Evolutionary conservation across 768 basidiomycete species (phyloP), one percentile per base, ranked within the genome.

Genomic region (Ramaria sp.): DNA sequence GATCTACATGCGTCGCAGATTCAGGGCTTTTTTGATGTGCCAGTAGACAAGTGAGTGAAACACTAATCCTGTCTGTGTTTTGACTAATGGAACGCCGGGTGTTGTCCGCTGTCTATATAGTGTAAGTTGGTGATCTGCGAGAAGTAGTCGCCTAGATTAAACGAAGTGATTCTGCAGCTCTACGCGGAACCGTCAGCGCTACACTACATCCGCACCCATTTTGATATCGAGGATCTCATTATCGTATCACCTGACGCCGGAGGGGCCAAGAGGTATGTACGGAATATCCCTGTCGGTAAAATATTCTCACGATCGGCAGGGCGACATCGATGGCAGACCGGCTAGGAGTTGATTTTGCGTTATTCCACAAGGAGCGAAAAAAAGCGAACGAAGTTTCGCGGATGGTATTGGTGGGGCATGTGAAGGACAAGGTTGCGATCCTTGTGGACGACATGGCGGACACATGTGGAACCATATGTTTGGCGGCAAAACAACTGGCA

Each of bases 291-390:
- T 47, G 16, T 43, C 24, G 27, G 49, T 56, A 13, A 28, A 3
- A 16, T 39, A 39, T 13, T 47, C 28, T 15, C 45, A 27, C 4
- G 10, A 30, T 15, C 54, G 5, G 3, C 70, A 97, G 95, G 68
- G 96, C 94, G 28, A 96, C 95, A 30, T 94, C 94, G 18, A 89
- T 99, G 62, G 95, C 96, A 22, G 95, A 98, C 68, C 82, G 89
- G 45, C 77, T 98, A 57, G 91, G 92, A 50, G 88, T 98, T 56
- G 95, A 98, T 64, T 98, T 99, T 72, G 96, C 96, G 24, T 74
- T 99, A 52, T 98, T 98, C 76, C 96, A 99, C 81, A 94, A 98
- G 66, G 96, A 99, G 75, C 87, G 95, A 57, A 93, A 94, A 74
- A 93, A 90, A 71, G 90, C 90, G 28, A 95, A 94, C 68, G 86